Conservation (phyloP, 768 basidiomycete species). For the Mrakia hoshinonis region DNA sequence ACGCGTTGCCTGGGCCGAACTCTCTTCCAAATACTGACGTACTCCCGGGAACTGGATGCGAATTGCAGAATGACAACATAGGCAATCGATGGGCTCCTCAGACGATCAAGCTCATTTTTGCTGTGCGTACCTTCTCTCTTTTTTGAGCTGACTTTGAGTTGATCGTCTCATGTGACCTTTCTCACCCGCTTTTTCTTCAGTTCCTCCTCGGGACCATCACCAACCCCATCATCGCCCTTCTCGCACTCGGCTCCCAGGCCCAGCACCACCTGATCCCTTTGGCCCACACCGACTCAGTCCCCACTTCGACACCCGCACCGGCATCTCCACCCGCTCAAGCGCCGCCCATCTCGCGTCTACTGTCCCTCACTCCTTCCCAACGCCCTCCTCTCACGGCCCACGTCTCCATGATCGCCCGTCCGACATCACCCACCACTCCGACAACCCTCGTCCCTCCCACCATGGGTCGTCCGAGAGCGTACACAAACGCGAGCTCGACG, state of each 20-base stretch:
- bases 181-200: background rate
- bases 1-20: too few relatives aligned
- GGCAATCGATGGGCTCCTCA: slow-evolving; percentile 10
- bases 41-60: too few relatives aligned
- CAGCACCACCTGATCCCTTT: slow-evolving; percentile 39
- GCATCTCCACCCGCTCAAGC: background rate
- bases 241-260: slow-evolving; percentile 40
- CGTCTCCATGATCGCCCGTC: slow-evolving; percentile 30
- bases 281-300: slow-evolving; percentile 6
- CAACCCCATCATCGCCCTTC: slow-evolving; percentile 39
- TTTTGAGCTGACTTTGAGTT: background rate
- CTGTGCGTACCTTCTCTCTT: slow-evolving; percentile 5
- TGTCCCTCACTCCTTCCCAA: slow-evolving; percentile 7
- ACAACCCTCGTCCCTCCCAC: slow-evolving; percentile 7
- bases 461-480: slow-evolving; percentile 28
- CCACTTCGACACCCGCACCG: background rate
- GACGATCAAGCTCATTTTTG: slow-evolving; percentile 39
- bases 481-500: slow-evolving; percentile 19
- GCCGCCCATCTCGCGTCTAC: slow-evolving; percentile 30
- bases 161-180: background rate
- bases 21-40: too few relatives aligned
- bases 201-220: slow-evolving; percentile 39
- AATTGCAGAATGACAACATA: slow-evolving; percentile 17
- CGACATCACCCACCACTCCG: slow-evolving; percentile 12
- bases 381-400: slow-evolving; percentile 34